Evolutionary conservation across 306 rosid genomes (phyloP), one percentile per base, ranked within the genome.

Genomic region (Pyrus communis): DNA sequence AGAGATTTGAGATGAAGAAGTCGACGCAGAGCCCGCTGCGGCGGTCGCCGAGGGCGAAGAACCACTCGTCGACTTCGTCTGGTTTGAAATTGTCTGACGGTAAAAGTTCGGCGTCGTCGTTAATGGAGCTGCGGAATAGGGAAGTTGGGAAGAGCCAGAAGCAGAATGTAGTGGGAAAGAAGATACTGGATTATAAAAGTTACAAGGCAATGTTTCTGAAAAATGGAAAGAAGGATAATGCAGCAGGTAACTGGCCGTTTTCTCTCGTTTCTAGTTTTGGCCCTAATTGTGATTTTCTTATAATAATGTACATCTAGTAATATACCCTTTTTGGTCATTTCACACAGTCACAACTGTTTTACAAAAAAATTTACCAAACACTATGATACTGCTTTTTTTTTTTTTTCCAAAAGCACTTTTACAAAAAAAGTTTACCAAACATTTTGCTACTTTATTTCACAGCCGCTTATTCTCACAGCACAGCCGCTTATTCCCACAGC

Each of bases 1-100:
- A 68, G 72, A 83, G 73, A 49, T 43, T 77, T 81, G 91, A 75
- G 76, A 80, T 77, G 45, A 42, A 42, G 69, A 79, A 71, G 85
- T 73, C 33, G 15, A 69, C 66, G 43, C 87, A 81, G 49, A 90
- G 86, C 79, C 83, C 89, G 40, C 73, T 85, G 75, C 86, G 89
- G 82, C 83, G 86, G 85, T 88, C 91, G 1, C 85, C 80, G 73
- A 86, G 93, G 83, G 72, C 75, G 80, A 72, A 78, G 75, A 77
- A 27, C 69, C 28, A 25, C 70, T 85, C 67, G 54, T 69, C 81
- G 2, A 60, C 79, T 76, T 76, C 89, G 71, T 85, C 89, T 45
- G 85, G 81, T 45, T 81, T 87, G 4, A 87, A 73, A 72, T 69
- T 55, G 35, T 70, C 84, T 7, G 78, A 43, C 6, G 17, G 35